Evolutionary conservation across 768 basidiomycete genomes (phyloP).

Genomic region (Suillus weaverae): DNA sequence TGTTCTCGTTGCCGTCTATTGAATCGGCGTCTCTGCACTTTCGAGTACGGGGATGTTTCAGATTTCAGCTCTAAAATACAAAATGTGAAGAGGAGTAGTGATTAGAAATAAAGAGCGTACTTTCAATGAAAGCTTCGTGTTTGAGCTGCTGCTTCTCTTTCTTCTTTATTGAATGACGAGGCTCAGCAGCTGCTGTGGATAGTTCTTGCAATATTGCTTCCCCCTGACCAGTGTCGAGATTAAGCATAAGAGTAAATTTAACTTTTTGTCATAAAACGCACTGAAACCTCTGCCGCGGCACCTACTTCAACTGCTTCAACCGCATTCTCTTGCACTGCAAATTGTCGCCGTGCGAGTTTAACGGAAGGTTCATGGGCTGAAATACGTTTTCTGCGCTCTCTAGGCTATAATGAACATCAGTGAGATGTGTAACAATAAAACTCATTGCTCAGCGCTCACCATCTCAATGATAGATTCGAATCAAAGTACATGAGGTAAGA

Average conservation of each 20-base stretch:
- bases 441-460: slow-evolving; percentile 29
- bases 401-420: slow-evolving; percentile 30
- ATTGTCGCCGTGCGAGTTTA: slow-evolving; percentile 47
- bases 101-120: slow-evolving; percentile 35
- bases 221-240: neutral
- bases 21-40: slow-evolving; percentile 66
- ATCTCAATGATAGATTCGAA: slow-evolving; percentile 12
- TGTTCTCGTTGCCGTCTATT: slow-evolving; percentile 71
- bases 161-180: slow-evolving; percentile 45
- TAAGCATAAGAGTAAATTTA: neutral
- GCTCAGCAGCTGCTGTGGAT: slow-evolving; percentile 34
- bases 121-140: slow-evolving; percentile 67
- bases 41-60: slow-evolving; percentile 59
- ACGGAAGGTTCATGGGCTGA: slow-evolving; percentile 53
- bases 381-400: slow-evolving; percentile 41
- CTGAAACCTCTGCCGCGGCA: slow-evolving; percentile 40
- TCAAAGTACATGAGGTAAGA: neutral
- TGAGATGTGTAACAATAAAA: neutral
- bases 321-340: slow-evolving; percentile 49
- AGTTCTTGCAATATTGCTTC: slow-evolving; percentile 22
- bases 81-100: neutral
- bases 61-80: slow-evolving; percentile 46
- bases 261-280: slow-evolving; percentile 24
- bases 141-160: slow-evolving; percentile 68
- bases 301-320: slow-evolving; percentile 52